A percentile compares a stretch with the other conserved stretches of the same genome.
Conservation (phyloP, 2,329 filamentous ascomycete genomes). For the Coniochaeta sp. region DNA sequence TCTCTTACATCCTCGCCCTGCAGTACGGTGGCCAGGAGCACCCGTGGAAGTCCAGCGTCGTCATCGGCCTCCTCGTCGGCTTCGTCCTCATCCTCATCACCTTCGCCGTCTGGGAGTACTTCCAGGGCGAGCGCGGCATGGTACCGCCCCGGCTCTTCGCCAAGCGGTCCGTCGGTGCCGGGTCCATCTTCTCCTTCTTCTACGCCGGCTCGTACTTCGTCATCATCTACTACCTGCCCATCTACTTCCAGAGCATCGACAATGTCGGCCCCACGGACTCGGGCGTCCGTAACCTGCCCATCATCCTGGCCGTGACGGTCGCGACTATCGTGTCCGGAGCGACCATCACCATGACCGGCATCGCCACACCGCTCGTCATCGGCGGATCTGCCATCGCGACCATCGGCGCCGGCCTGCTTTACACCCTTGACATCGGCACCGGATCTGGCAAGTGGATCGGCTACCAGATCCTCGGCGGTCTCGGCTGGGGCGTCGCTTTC, state of each 20-base stretch:
- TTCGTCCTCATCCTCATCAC: not conserved
- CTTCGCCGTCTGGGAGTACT: conserved; percentile 1
- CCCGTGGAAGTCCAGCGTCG: not conserved
- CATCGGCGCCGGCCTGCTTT: conserved; percentile 28
- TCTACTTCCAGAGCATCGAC: conserved; percentile 44
- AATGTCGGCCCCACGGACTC: conserved; percentile 25
- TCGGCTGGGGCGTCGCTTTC: conserved; percentile 34
- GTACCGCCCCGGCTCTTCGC: conserved; percentile 35
- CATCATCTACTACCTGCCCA: conserved; percentile 37
- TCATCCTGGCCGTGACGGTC: conserved; percentile 28
- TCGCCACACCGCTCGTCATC: conserved; percentile 27
- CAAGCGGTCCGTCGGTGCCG: conserved; percentile 33
- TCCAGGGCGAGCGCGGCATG: conserved; percentile 28
- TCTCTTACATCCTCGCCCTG: conserved; percentile 34
- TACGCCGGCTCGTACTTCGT: conserved; percentile 35
- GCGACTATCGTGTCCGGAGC: conserved; percentile 26
- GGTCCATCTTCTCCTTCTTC: conserved; percentile 31
- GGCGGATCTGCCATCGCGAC: conserved; percentile 26
- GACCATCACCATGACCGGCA: conserved; percentile 21
- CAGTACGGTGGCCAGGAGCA: conserved; percentile 30
- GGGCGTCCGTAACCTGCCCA: conserved; percentile 32
- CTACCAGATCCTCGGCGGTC: conserved; percentile 38
- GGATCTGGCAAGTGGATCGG: conserved; percentile 32
- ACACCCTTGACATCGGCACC: conserved; percentile 26
- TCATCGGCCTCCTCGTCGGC: conserved; percentile 1